Evolutionary conservation across 371 early-diverging fungal species (phyloP), one percentile per base, ranked within the genome.

Genomic region (Mucor plumbeus): DNA sequence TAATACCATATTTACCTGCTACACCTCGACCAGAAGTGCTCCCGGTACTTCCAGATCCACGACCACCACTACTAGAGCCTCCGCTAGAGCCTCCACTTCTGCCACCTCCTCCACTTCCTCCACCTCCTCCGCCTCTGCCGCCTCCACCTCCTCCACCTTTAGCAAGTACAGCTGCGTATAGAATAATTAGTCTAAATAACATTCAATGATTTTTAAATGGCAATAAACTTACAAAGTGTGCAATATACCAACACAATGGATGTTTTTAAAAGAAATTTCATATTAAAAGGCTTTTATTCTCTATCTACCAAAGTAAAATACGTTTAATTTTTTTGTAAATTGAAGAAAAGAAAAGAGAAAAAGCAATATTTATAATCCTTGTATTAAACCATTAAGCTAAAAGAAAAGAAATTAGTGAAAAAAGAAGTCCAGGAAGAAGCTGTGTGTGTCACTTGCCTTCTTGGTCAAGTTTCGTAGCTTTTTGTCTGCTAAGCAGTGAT

Each of bases 91-190:
- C 39, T 58, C 74, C 53, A 36, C 71, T 54, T 33, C 69, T 63
- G 5, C 71, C 68, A 39, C 63, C 63, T 17, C 65, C 44, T 4
- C 69, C 67, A 13, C 75, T 72, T 13, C 74, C 75, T 48, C 74
- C 67, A 19, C 74, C 74, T 59, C 81, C 39, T 58, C 74, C 53
- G 31, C 71, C 48, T 33, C 69, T 63, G 5, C 71, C 68, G 35
- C 63, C 63, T 17, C 65, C 67, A 13, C 75, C 75, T 13, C 74
- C 75, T 48, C 74, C 67, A 19, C 74, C 74, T 59, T 69, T 76
- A 57, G 60, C 65, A 19, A 69, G 59, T 7, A 69, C 69, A 44
- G 69, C 69, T 69, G 39, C 54, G 38, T 19, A 55, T 26, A 41
- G 3, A n/a, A n/a, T 54, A 38, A n/a, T 38, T 9, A 34, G 17